Evolutionary conservation across 2,329 filamentous ascomycete genomes (phyloP).

Genomic region (Cytospora mali): DNA sequence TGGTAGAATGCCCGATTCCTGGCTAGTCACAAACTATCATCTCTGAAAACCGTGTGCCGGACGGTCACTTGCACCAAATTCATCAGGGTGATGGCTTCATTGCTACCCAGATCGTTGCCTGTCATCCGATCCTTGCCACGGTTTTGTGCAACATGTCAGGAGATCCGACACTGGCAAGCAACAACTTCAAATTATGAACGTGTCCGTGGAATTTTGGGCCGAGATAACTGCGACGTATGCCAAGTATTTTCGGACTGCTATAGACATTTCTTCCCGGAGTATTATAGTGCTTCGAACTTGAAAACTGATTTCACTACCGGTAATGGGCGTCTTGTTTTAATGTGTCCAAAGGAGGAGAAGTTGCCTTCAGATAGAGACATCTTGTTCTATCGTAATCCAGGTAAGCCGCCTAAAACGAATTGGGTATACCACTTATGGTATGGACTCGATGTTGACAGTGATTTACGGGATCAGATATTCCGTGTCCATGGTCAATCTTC

Average conservation of each 20-base stretch:
- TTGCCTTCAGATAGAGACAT: neutral
- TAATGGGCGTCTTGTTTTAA: neutral
- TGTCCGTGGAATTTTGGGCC: too few relatives aligned
- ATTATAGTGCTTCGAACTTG: neutral
- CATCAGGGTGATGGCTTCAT: too few relatives aligned
- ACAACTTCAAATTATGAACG: too few relatives aligned
- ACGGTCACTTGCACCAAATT: too few relatives aligned
- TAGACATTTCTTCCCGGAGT: neutral
- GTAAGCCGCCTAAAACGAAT: neutral
- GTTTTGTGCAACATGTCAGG: too few relatives aligned
- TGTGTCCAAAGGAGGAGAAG: too few relatives aligned
- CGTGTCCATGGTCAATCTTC: conserved; percentile 1
- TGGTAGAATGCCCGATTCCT: too few relatives aligned
- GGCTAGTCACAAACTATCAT: too few relatives aligned
- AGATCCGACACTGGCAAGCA: too few relatives aligned
- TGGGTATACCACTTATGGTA: neutral
- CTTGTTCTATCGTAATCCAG: neutral
- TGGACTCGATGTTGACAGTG: neutral
- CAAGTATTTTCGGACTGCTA: neutral
- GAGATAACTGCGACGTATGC: neutral
- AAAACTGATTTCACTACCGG: neutral
- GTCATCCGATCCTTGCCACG: too few relatives aligned
- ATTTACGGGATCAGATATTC: neutral
- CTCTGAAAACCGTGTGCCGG: too few relatives aligned
- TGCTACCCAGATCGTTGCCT: too few relatives aligned